A percentile compares a stretch with the other conserved stretches of the same genome.
These are phyloP conservation scores for Exophiala sp. DNA, from an alignment of 2,329 filamentous ascomycete species.

Conservation along the genomic window DNA sequence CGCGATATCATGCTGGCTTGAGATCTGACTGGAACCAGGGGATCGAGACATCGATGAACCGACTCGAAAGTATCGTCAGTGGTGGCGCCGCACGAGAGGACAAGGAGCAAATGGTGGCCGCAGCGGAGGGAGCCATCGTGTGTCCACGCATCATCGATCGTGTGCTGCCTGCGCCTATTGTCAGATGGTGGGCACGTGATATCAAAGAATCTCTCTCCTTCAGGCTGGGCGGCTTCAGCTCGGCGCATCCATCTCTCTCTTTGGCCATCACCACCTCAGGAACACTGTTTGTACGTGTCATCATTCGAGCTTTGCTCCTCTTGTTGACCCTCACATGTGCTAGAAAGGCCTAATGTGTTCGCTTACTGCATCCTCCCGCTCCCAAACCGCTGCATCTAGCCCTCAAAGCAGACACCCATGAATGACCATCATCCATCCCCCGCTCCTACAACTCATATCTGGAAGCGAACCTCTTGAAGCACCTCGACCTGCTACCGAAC, in stretches of 20 bases:
- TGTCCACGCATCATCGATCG: slow-evolving; percentile 1
- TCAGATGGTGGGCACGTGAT: background rate
- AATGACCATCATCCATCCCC: background rate
- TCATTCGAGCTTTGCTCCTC: background rate
- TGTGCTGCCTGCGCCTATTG: background rate
- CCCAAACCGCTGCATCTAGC: too few relatives aligned
- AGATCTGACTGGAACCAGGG: slow-evolving; percentile 13
- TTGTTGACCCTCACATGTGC: background rate
- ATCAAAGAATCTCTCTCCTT: background rate
- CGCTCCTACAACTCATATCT: too few relatives aligned
- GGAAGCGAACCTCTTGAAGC: background rate
- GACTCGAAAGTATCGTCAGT: too few relatives aligned
- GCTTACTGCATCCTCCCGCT: too few relatives aligned
- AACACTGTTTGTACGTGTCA: background rate
- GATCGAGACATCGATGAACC: too few relatives aligned
- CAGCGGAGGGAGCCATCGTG: background rate
- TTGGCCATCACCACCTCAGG: background rate
- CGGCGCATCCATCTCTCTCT: background rate
- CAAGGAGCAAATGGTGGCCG: background rate
- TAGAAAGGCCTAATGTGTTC: too few relatives aligned
- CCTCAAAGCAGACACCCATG: too few relatives aligned
- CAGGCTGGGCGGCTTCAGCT: too few relatives aligned
- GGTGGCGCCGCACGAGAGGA: background rate
- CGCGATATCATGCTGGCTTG: slow-evolving; percentile 10
- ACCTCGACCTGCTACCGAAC: slow-evolving; percentile 1